Evolutionary conservation across 1,284 basidiomycete species (phyloP).

Genomic region (Boletus sp.): DNA sequence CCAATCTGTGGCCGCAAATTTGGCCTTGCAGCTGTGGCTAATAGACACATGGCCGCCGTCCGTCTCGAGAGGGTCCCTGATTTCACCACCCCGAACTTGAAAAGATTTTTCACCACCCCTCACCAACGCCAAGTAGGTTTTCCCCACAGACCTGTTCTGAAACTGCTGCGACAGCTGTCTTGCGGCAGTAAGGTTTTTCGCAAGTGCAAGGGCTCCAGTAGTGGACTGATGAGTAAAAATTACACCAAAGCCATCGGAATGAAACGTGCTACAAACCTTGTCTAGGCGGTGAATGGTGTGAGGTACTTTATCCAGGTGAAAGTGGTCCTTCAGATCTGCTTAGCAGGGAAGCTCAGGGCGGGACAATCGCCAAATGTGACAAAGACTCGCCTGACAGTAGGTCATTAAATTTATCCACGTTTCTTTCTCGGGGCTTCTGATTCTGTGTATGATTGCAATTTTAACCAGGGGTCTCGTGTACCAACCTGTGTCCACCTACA

Average conservation of each 20-base stretch:
- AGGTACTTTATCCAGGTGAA: constrained; percentile 38
- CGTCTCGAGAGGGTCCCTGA: constrained; percentile 42
- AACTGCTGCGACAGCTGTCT: constrained; percentile 55
- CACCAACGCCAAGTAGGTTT: constrained; percentile 67
- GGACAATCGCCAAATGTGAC: background rate
- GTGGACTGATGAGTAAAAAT: constrained; percentile 43
- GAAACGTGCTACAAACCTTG: constrained; percentile 42
- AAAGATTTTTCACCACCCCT: constrained; percentile 50
- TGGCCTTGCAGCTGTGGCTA: constrained; percentile 32
- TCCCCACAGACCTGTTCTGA: constrained; percentile 42
- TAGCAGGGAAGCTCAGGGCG: background rate
- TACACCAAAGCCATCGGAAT: background rate
- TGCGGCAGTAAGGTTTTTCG: constrained; percentile 43
- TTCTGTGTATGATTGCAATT: constrained; percentile 15
- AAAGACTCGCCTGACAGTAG: constrained; percentile 23
- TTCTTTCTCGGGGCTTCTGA: constrained; percentile 22
- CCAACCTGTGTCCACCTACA: constrained; percentile 17
- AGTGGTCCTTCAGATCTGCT: constrained; percentile 39
- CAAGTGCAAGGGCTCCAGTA: constrained; percentile 59
- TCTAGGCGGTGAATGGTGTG: constrained; percentile 64
- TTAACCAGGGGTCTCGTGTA: constrained; percentile 2
- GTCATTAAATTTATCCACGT: constrained; percentile 33
- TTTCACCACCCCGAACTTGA: constrained; percentile 38
- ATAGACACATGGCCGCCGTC: constrained; percentile 42
- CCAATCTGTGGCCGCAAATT: constrained; percentile 53